Base-by-base conservation (phyloP, 2,329 filamentous ascomycete genomes). In the Monilinia vaccinii-corymbosi region DNA sequence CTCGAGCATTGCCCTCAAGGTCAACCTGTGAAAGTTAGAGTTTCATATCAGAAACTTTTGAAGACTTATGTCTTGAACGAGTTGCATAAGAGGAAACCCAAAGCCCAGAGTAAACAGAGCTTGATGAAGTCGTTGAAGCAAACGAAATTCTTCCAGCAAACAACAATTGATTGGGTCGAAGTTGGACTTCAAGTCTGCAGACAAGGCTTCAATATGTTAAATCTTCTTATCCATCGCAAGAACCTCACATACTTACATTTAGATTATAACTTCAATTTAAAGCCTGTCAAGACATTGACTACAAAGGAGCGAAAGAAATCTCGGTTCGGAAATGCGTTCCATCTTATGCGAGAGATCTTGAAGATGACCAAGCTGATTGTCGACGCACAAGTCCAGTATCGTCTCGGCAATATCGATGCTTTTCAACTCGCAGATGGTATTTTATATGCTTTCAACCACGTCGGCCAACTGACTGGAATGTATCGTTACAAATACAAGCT, bases 401-500 rank as follows among this genome's bases (percentile, higher is more conserved):
- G 94, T 32, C 79, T 99, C 44, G 95, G 95, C 61, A 99, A 99
- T 70, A 97, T 99, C 64, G 94, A 99, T 74, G 94, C 95, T 42
- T 99, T 99, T 79, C 94, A 99, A 74, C 85, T 99, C 65, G 94
- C 94, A 4, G 94, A 99, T 74, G 94, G 94, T 74, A 99, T 99
- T 60, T 79, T 97, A n/a, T 99, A 99, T 69, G 95, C 94, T 21
- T 99, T 99, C 78, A 99, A 99, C 76, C 94, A 99, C 69, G 94
- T 99, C 60, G 94, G 94, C 63, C 95, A 99, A 75, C 79, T 99
- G 63, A 99, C 94, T 18, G 94, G 94, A 73, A 99, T 99, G 94
- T 99, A 99, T 76, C 88, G 94, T 63, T 99, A 99, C 82, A 99
- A 99, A 80, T 99, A 99, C 79, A 99, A 99, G 80, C 81, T 99